Evolutionary conservation across 208 protist genomes (phyloP), one percentile per base, ranked within the genome.

Genomic region (Acanthamoeba royreba): DNA sequence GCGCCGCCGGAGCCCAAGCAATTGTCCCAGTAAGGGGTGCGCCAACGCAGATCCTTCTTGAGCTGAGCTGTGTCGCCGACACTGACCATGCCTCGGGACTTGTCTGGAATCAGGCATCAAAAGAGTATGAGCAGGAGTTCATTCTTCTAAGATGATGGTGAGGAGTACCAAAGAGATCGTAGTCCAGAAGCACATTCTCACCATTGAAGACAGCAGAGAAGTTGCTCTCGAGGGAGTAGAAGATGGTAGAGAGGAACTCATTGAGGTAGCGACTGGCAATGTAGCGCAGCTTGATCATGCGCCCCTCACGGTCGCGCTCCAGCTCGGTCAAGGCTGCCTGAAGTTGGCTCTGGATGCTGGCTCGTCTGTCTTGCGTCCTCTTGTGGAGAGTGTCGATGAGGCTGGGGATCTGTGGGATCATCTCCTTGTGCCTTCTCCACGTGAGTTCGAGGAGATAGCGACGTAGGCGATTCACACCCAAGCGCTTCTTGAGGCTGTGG

Each of bases 381-480:
- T 87, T 5, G 46, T 22, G 19, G 28, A 89, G 81, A 0, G 81
- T 69, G 53, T 58, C 81, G 49, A 89, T 89, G 15, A 89, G 2
- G 15, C 22, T 46, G 25, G 81, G 81, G 8, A 89, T 89, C 81
- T 69, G 46, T 13, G 81, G 81, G 33, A 89, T 66, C 31, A 89
- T 45, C 81, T 89, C 81, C 81, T 89, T 58, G 81, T 89, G 81
- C 81, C 35, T 61, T 52, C 28, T 89, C 81, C 81, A 89, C 46
- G 49, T 66, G 49, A 89, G 22, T 40, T 89, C 81, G 17, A 89
- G 49, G 35, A 89, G 46, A 13, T 46, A 66, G 46, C 81, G 81
- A 1, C 81, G 45, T 52, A 89, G 38, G 13, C 53, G 47, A 22
- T 89, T 89, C 33, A 89, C 49, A 4, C 81, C 81, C 45, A 89